Conservation (phyloP, 2,329 filamentous ascomycete species). For the Arthrinium phaeospermum region DNA sequence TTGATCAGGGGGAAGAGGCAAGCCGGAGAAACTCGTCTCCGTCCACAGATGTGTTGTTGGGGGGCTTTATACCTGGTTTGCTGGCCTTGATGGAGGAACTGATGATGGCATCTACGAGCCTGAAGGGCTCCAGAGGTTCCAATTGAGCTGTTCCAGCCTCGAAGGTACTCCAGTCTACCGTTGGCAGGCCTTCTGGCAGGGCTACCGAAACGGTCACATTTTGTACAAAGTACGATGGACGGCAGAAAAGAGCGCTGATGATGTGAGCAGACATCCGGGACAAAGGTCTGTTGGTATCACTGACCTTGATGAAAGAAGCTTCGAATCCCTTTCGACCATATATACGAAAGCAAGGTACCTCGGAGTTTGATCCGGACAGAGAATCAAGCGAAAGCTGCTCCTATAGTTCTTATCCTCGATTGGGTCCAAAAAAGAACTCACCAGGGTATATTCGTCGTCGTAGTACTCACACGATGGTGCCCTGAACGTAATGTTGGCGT, state of each 20-base stretch:
- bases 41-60: not conserved
- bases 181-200: not conserved
- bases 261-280: not conserved
- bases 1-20: not conserved
- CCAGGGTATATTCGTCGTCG: too few relatives aligned
- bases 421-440: too few relatives aligned
- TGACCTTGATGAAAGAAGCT: not conserved
- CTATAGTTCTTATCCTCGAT: not conserved
- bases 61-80: not conserved
- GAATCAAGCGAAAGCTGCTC: not conserved
- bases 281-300: not conserved
- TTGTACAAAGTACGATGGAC: not conserved
- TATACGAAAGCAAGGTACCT: not conserved
- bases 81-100: not conserved
- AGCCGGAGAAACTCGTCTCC: not conserved
- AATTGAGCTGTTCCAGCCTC: not conserved
- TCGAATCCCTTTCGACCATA: not conserved
- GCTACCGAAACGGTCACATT: not conserved
- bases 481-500: not conserved
- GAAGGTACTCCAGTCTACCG: not conserved
- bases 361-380: not conserved
- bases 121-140: not conserved
- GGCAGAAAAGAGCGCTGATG: not conserved
- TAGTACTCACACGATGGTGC: not conserved
- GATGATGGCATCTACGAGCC: not conserved